phyloP scores from a whole-genome alignment of 306 rosid species.

The Citrullus mucosospermus region DNA sequence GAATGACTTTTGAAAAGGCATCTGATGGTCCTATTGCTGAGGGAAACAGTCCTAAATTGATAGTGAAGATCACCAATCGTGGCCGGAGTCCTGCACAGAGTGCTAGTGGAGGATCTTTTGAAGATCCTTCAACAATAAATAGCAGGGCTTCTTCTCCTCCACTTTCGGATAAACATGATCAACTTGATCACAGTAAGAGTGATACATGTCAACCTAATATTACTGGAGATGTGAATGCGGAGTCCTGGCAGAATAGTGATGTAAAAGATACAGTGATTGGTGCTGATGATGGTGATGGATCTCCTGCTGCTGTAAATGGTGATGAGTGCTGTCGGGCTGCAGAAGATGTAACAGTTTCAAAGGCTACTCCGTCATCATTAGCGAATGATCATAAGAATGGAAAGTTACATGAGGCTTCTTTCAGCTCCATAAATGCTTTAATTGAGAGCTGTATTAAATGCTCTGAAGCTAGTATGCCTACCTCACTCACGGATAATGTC shows the following conservation, averaged over 20 bases:
- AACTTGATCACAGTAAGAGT: conserved; percentile 34
- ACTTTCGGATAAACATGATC: conserved; percentile 46
- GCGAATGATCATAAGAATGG: conserved; percentile 40
- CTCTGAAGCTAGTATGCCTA: conserved; percentile 49
- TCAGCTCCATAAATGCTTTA: conserved; percentile 68
- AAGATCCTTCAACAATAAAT: conserved; percentile 33
- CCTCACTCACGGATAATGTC: conserved; percentile 46
- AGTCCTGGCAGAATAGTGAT: conserved; percentile 39
- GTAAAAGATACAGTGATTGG: conserved; percentile 24
- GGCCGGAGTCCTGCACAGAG: conserved; percentile 63
- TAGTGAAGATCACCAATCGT: conserved; percentile 55
- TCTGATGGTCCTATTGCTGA: conserved; percentile 40
- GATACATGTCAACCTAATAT: conserved; percentile 32
- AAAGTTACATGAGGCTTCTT: conserved; percentile 46
- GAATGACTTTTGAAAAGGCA: conserved; percentile 33
- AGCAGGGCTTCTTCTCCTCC: conserved; percentile 54
- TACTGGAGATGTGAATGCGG: conserved; percentile 31
- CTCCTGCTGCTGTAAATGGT: conserved; percentile 24
- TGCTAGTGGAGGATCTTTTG: conserved; percentile 44
- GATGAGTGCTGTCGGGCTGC: conserved; percentile 32
- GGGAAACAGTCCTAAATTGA: conserved; percentile 40
- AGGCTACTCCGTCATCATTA: conserved; percentile 30
- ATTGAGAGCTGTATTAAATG: conserved; percentile 71
- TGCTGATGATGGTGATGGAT: conserved; percentile 40
- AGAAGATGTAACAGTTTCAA: conserved; percentile 32